Evolutionary conservation across 495 filamentous ascomycete genomes (phyloP).

Genomic region (Sphaerosporella brunnea): DNA sequence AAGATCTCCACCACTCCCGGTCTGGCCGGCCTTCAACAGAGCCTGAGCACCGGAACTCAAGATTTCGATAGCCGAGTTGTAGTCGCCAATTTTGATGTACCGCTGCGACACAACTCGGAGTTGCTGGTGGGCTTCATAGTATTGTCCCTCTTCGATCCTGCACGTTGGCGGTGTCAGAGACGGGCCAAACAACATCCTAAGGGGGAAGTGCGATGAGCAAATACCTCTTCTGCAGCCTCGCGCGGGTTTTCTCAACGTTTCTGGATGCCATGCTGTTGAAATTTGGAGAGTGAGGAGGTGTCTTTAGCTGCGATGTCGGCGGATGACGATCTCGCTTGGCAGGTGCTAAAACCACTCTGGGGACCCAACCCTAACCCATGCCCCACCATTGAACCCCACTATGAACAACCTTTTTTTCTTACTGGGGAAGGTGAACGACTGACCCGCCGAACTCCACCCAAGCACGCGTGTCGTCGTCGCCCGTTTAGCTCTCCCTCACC

Average conservation of each 20-base stretch:
- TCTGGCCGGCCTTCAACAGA: constrained; percentile 72
- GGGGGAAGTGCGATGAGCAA: background rate
- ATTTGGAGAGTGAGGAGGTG: too few relatives aligned
- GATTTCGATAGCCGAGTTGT: constrained; percentile 66
- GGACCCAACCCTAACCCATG: background rate
- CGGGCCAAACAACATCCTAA: background rate
- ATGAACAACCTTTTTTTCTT: background rate
- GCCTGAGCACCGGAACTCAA: constrained; percentile 67
- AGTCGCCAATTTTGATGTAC: constrained; percentile 73
- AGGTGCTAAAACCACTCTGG: too few relatives aligned
- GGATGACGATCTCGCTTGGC: too few relatives aligned
- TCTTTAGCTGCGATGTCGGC: too few relatives aligned
- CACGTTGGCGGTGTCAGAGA: background rate
- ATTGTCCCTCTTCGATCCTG: constrained; percentile 81
- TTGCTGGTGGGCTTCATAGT: constrained; percentile 96
- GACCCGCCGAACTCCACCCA: too few relatives aligned
- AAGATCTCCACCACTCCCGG: constrained; percentile 81
- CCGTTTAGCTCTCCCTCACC: background rate
- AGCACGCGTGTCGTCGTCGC: too few relatives aligned
- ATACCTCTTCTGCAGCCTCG: constrained; percentile 21
- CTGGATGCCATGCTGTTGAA: constrained; percentile 15
- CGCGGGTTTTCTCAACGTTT: constrained; percentile 24
- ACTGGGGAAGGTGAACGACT: too few relatives aligned
- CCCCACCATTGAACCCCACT: background rate
- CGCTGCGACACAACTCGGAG: constrained; percentile 82